Evolutionary conservation across 805 yeast species (phyloP), one percentile per base, ranked within the genome.

Genomic region (Lachancea cidri): DNA sequence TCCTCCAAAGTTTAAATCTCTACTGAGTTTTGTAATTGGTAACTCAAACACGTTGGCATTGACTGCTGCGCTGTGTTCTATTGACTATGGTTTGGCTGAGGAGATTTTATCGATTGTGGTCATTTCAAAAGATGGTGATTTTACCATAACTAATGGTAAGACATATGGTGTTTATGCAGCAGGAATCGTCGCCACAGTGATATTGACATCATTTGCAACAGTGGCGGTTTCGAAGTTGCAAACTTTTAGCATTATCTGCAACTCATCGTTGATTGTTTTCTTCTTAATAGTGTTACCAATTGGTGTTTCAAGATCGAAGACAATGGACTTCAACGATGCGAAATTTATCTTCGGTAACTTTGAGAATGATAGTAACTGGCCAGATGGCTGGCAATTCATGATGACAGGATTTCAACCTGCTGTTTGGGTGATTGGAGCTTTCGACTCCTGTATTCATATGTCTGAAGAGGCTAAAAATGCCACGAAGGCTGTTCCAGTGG

Each of bases 381-480:
- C 78, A 4, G 60, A 58, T 31, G 83, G 83, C 17, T 77, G 81
- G 78, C 69, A 77, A 67, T 50, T 67, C 43, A 56, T 71, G 44
- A 62, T 77, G 52, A 60, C 60, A 38, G 67, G 73, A 9, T 73
- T 78, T 70, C 71, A 78, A 75, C 77, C 86, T 0, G 76, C 79
- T 2, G 73, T 81, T 43, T 82, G 89, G 88, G 79, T 85, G 17
- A 79, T 81, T 58, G 83, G 84, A 22, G 80, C 83, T 0, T 81
- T 79, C 55, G 87, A 81, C 57, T 73, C 83, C 5, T 76, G 81
- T 52, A 76, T 81, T 38, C 87, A 81, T 63, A 76, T 80, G 79
- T 70, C 82, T 13, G 88, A 81, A 58, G 87, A 81, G 56, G 81
- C 82, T 22, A 66, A 67, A 38, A 72, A 79, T 53, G 84, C 86